Evolutionary conservation across 2,329 filamentous ascomycete genomes (phyloP).

Genomic region (Penicillium sp.): DNA sequence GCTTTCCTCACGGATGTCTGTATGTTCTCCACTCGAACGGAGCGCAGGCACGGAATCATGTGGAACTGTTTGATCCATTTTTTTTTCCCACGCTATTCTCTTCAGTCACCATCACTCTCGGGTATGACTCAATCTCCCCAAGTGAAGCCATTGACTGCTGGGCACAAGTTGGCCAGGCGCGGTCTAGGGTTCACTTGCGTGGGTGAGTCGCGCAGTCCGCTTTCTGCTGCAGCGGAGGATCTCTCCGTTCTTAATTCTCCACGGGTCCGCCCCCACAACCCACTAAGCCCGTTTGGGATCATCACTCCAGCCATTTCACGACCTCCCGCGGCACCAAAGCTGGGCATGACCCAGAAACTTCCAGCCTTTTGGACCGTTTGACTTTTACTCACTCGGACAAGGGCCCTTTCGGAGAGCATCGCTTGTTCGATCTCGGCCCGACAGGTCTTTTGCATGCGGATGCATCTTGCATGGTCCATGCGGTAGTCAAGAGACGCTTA

Average conservation of each 20-base stretch:
- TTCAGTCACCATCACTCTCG: too few species aligned
- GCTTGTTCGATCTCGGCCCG: slow-evolving; percentile 4
- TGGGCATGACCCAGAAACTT: not conserved
- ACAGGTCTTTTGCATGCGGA: not conserved
- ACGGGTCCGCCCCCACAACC: slow-evolving; percentile 17
- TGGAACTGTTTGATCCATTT: too few species aligned
- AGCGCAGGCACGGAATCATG: too few species aligned
- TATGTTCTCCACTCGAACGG: too few species aligned
- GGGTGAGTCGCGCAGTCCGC: not conserved
- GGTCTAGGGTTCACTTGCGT: too few species aligned
- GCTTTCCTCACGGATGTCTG: too few species aligned
- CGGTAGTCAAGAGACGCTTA: too few species aligned
- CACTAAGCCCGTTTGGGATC: slow-evolving; percentile 7
- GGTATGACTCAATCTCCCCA: too few species aligned
- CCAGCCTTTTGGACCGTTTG: not conserved
- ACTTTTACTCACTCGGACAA: not conserved
- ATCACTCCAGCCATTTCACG: not conserved
- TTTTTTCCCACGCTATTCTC: too few species aligned
- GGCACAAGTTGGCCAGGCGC: too few species aligned
- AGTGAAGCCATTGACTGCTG: too few species aligned
- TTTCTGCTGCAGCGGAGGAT: slow-evolving; percentile 11
- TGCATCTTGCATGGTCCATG: too few species aligned
- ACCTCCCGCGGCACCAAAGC: not conserved
- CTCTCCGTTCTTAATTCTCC: slow-evolving; percentile 17
- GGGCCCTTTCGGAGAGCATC: not conserved